These are phyloP conservation scores for Penstemon newberryi DNA, from an alignment of 257 asterid genomes.

Conservation along the genomic window DNA sequence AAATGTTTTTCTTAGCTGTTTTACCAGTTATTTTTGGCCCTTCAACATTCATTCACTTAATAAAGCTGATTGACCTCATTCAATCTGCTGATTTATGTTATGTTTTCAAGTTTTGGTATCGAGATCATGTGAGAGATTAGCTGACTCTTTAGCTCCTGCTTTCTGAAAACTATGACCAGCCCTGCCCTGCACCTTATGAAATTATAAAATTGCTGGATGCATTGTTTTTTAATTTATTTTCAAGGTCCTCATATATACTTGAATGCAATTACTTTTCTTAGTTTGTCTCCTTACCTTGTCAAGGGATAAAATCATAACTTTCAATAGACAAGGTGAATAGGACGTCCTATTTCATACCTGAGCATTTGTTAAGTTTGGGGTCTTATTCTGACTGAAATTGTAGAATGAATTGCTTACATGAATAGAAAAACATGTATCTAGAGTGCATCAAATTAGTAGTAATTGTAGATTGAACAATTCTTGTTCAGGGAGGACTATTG, in stretches of 20 bases:
- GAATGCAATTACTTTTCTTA: constrained; percentile 8
- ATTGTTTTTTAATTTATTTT: not conserved
- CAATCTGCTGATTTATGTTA: not conserved
- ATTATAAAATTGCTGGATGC: not conserved
- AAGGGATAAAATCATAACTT: constrained; percentile 12
- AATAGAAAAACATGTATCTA: constrained; percentile 26
- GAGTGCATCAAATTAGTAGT: constrained; percentile 47
- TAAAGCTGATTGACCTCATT: not conserved
- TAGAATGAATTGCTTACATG: constrained; percentile 18
- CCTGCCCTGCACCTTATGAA: not conserved
- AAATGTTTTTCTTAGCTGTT: constrained; percentile 1
- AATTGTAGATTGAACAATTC: constrained; percentile 75
- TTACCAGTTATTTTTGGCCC: constrained; percentile 3
- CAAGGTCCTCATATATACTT: not conserved
- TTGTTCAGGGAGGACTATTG: constrained; percentile 93
- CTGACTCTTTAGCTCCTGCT: not conserved
- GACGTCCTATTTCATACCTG: constrained; percentile 12
- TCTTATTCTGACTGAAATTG: constrained; percentile 6
- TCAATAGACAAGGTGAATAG: constrained; percentile 2
- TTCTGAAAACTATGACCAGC: constrained; percentile 3
- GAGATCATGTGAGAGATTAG: constrained; percentile 7
- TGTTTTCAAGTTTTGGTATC: not conserved
- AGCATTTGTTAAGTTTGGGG: constrained; percentile 12
- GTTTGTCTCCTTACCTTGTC: constrained; percentile 5
- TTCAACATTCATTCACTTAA: constrained; percentile 9